These are phyloP conservation scores for Phlebiopsis flavidoalba DNA, from an alignment of 768 basidiomycete species.

Conservation along the genomic window DNA sequence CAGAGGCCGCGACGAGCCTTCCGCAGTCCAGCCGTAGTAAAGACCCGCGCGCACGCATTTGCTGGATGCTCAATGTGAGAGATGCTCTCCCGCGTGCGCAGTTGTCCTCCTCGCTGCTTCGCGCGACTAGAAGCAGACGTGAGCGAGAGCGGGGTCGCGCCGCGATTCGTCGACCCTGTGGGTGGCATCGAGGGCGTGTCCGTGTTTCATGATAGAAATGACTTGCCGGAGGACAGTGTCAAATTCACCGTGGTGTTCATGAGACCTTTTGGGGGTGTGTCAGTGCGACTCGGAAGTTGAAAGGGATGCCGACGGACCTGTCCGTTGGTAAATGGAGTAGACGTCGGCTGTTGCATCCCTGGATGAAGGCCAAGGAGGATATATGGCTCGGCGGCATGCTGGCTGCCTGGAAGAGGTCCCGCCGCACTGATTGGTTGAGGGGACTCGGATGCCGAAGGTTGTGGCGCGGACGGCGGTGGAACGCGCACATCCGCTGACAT, in stretches of 20 bases:
- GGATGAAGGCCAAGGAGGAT: background rate
- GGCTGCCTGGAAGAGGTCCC: no score
- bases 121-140: background rate
- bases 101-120: background rate
- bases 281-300: background rate
- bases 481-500: background rate
- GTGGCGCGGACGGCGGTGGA: background rate
- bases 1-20: background rate
- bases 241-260: background rate
- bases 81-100: background rate
- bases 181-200: background rate
- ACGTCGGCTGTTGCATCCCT: background rate
- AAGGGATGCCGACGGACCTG: background rate
- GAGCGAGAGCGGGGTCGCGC: background rate
- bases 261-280: background rate
- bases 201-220: no score
- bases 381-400: no score
- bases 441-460: background rate
- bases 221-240: no score
- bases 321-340: background rate
- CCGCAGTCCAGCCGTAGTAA: constrained; percentile 2
- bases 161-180: background rate
- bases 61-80: background rate
- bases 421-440: no score
- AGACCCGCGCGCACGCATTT: background rate